A percentile compares a stretch with the other conserved stretches of the same genome.
Conservation (phyloP, 164 flowering plant genomes). For the Tinospora cordifolia region DNA sequence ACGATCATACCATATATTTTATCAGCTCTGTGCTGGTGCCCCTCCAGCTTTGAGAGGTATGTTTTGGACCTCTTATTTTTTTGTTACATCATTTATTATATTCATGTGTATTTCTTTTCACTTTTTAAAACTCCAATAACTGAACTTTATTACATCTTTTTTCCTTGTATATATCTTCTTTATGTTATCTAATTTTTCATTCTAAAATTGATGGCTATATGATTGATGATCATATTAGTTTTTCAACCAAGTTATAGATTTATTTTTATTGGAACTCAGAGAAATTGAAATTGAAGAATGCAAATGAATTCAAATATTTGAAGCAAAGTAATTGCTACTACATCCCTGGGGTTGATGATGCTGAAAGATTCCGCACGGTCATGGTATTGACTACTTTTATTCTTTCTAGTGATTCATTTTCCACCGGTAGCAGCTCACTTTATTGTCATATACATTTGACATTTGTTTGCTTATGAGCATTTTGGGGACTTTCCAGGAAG, state of each 20-base stretch:
- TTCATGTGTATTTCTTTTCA: background rate
- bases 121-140: background rate
- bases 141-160: background rate
- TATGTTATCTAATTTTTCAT: background rate
- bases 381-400: conserved; percentile 34
- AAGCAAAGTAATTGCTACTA: conserved; percentile 72
- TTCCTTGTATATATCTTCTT: background rate
- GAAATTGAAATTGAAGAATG: conserved; percentile 63
- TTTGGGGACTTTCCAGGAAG: conserved; percentile 49
- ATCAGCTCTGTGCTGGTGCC: conserved; percentile 97
- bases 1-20: conserved; percentile 93
- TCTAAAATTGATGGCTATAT: background rate
- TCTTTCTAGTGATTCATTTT: too few relatives aligned
- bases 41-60: conserved; percentile 70
- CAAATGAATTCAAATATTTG: conserved; percentile 75
- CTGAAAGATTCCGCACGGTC: conserved; percentile 64
- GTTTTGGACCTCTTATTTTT: background rate
- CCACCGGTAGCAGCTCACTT: background rate
- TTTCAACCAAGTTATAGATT: background rate
- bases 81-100: background rate
- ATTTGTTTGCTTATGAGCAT: conserved; percentile 3
- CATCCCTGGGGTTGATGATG: conserved; percentile 83
- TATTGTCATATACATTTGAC: background rate
- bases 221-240: background rate
- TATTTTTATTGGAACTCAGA: conserved; percentile 36